Evolutionary conservation across 805 yeast species (phyloP), one percentile per base, ranked within the genome.

Genomic region (Saccharomycopsis babjevae): DNA sequence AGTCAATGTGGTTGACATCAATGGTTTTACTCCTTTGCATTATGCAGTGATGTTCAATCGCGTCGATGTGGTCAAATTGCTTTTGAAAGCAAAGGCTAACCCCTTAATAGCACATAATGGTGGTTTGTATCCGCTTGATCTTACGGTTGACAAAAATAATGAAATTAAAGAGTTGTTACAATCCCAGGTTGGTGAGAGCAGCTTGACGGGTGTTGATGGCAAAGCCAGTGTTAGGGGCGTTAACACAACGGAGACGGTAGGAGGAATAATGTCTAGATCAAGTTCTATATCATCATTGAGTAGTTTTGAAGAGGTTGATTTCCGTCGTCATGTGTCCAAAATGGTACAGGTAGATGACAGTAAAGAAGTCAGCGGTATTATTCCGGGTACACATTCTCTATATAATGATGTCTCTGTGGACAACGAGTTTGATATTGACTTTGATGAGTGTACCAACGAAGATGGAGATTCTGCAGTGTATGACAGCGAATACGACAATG

Each of bases 21-120:
- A 85, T 69, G 97, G 96, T 1, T 82, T 82, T 64, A 86, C 97
- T 0, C 96, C 99, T 4, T 76, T 94, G 61, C 97, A 92, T 71
- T 85, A 88, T 69, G 97, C 97, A 0, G 82, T 90, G 38, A 71
- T 92, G 66, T 77, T 79, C 66, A 97, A 97, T 38, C 80, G 87
- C 68, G 76, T 88, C 58, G 85, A 81, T 56, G 77, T 86, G 46
- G 86, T 89, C 63, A 78, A 79, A 54, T 68, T 85, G 52, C 77
- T 89, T 64, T 69, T 85, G 50, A 83, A 79, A 42, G 84, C 86
- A 69, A 85, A 84, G 58, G 87, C 93, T 0, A 83, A 81, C 66
- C 72, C 80, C 64, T 74, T 77, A 43, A 70, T 79, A 61, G 80
- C 74, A 67, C 77, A 88, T 30, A 72, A 77, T 56, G 81, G 80